A percentile compares a stretch with the other conserved stretches of the same genome.
Evolutionary conservation across 371 early-diverging fungal genomes (phyloP).

Genomic region (Actinomortierella ambigua): DNA sequence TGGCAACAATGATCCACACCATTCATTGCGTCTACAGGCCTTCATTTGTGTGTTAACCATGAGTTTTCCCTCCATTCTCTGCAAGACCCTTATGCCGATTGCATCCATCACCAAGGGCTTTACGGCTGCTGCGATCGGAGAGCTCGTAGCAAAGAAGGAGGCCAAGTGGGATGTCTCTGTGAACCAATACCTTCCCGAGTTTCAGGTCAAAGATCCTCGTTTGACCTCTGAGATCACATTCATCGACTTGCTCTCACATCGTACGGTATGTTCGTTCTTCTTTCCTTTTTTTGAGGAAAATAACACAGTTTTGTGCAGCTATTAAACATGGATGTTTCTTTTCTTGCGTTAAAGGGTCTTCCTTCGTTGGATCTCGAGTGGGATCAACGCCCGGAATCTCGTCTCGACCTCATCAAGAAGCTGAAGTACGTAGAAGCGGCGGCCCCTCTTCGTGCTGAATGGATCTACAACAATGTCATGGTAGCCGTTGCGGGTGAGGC

Average conservation of each 20-base stretch:
- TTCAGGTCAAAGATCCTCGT: conserved; percentile 6
- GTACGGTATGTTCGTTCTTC: conserved; percentile 9
- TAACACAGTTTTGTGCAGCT: not conserved
- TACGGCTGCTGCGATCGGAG: conserved; percentile 12
- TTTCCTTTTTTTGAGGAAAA: not conserved
- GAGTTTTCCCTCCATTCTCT: not conserved
- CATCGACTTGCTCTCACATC: conserved; percentile 14
- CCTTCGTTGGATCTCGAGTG: not conserved
- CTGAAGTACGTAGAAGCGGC: not conserved
- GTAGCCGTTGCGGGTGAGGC: conserved; percentile 14
- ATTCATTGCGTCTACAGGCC: not conserved
- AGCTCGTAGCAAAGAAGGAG: conserved; percentile 13
- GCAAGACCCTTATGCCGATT: conserved; percentile 12
- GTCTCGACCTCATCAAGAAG: conserved; percentile 9
- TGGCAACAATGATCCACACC: not conserved
- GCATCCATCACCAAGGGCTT: conserved; percentile 14
- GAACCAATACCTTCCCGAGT: conserved; percentile 10
- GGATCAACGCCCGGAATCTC: not conserved
- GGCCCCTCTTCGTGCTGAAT: not conserved
- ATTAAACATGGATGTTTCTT: not conserved
- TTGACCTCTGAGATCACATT: conserved; percentile 11
- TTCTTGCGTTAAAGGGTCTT: conserved; percentile 4
- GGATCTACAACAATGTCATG: conserved; percentile 5
- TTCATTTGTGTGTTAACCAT: too few relatives aligned
- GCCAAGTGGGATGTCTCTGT: conserved; percentile 14